These are phyloP conservation scores for Fusarium sp. DNA, from an alignment of 2,329 filamentous ascomycete species.

Conservation along the genomic window DNA sequence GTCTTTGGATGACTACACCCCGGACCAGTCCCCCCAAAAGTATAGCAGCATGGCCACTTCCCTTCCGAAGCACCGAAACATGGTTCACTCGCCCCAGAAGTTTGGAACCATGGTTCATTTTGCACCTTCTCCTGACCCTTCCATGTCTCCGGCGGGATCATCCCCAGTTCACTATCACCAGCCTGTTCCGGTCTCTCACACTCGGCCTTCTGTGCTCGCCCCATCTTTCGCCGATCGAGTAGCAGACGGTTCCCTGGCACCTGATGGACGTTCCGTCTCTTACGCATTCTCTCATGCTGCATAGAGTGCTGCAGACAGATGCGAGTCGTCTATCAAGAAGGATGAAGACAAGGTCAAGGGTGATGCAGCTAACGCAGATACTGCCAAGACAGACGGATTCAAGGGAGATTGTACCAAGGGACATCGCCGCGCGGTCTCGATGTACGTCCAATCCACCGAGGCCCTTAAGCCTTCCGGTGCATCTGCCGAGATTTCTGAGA, in stretches of 20 bases:
- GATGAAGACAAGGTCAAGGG: not conserved
- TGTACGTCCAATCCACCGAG: slow-evolving; percentile 2
- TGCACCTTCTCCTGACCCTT: not conserved
- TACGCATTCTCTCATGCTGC: slow-evolving; percentile 18
- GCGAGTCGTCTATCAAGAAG: slow-evolving; percentile 13
- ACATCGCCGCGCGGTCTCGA: slow-evolving; percentile 14
- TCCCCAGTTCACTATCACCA: slow-evolving; percentile 12
- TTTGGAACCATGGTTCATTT: slow-evolving; percentile 11
- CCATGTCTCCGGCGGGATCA: slow-evolving; percentile 9
- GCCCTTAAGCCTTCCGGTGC: not conserved
- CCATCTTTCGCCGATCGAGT: slow-evolving; percentile 26
- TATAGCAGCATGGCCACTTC: not conserved
- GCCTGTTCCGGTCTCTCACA: slow-evolving; percentile 5
- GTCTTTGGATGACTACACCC: slow-evolving; percentile 13
- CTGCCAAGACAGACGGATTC: not conserved
- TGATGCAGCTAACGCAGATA: no score
- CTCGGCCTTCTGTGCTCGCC: not conserved
- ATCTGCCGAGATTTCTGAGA: not conserved
- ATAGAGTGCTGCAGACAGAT: slow-evolving; percentile 19
- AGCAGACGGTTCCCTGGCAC: not conserved
- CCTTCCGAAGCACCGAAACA: not conserved
- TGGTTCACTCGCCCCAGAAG: slow-evolving; percentile 14
- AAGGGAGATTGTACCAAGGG: not conserved
- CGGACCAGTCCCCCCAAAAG: slow-evolving; percentile 15
- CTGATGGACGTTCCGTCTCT: not conserved